Base-by-base conservation (phyloP, 2,329 filamentous ascomycete species). In the Monilinia fructicola region DNA sequence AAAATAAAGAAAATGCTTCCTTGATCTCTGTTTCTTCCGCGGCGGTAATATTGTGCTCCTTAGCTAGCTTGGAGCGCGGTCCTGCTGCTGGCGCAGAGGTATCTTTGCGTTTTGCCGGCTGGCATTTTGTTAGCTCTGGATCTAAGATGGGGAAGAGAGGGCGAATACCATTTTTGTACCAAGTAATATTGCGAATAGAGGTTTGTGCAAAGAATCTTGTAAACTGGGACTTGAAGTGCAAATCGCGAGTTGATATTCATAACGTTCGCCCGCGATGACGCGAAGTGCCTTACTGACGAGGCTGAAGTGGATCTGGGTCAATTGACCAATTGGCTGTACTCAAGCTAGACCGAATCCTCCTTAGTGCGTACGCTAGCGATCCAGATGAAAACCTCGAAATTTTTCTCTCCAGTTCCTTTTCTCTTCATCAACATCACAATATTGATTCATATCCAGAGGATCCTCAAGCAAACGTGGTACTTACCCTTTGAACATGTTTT, bases 1-100 rank as follows among this genome's bases (percentile, higher is more conserved):
- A 81, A 77, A 98, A 99, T 10, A 98, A 84, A 28, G 85, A 83
- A 78, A 95, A 98, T 18, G 93, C 93, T 78, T 97, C 93, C 74
- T 87, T 88, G 76, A 99, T 97, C 79, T 97, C 93, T 72, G 85
- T 84, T 79, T 98, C 94, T 79, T 97, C 90, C 70, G 90, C 87
- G 52, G 88, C 90, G 18, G 87, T 89, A 75, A 98, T 87, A 77
- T 93, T 89, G 83, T 97, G 88, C 76, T 97, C 92, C 79, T 93
- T 94, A 40, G 94, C 94, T 73, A 97, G 91, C 78, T 93, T 96
- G 67, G 93, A 96, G 69, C 90, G 90, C 42, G 80, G 74, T 16
- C 48, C 54, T n/a, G 53, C 52, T 55, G 76, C 66, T 10, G 76
- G 64, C 23, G 67, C 66, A 42, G 69, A 68, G 26, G 70, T 65